A percentile compares a stretch with the other conserved stretches of the same genome.
These are phyloP conservation scores for Rhizopogon vesiculosus DNA, from an alignment of 768 basidiomycete species.

Conservation along the genomic window DNA sequence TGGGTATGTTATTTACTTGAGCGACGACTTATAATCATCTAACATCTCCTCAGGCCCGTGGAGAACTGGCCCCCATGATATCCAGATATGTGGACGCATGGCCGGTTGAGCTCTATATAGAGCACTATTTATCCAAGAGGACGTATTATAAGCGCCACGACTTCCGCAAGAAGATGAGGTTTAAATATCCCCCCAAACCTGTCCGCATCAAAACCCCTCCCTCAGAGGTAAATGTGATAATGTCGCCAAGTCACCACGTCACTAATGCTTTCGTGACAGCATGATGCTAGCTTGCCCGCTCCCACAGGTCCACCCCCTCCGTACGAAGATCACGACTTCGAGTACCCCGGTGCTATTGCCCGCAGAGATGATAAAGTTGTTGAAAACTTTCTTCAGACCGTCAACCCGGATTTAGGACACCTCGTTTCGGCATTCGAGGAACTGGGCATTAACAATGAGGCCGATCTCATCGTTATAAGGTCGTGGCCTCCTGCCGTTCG, in stretches of 20 bases:
- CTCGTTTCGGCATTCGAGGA: neutral
- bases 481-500: neutral
- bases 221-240: neutral
- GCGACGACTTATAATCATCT: neutral
- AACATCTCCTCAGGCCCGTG: neutral
- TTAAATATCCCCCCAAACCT: neutral
- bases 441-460: neutral
- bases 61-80: neutral
- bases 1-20: neutral
- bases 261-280: neutral
- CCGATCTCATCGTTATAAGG: neutral
- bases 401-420: neutral
- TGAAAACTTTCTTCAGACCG: neutral
- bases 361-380: neutral
- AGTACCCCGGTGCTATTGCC: no score
- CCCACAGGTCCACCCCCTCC: neutral
- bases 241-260: no score
- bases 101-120: neutral
- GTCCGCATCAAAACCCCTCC: neutral
- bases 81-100: neutral
- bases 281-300: neutral
- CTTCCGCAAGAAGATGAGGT: neutral
- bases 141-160: neutral
- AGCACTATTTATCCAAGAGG: neutral
- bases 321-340: neutral